These are phyloP conservation scores for Pseudonitzschia multiseries DNA, from an alignment of 108 stramenopile species.

Conservation along the genomic window DNA sequence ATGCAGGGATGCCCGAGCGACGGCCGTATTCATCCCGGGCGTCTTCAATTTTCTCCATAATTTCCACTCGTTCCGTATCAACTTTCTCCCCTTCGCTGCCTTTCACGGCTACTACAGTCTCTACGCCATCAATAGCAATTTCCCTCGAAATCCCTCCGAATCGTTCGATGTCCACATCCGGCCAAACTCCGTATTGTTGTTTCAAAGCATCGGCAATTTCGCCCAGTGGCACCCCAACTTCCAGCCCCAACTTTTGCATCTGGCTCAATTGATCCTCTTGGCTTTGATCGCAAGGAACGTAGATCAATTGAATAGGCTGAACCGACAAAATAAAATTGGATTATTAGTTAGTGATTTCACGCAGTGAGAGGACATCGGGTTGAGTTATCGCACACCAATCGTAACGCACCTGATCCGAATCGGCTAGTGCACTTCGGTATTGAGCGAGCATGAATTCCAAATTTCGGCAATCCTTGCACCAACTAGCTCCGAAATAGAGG, in stretches of 20 bases:
- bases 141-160: conserved; percentile 38
- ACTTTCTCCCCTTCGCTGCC: conserved; percentile 15
- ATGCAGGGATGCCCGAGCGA: conserved; percentile 66
- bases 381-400: background rate
- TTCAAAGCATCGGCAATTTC: conserved; percentile 54
- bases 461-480: conserved; percentile 68
- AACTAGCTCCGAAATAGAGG: conserved; percentile 60
- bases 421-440: conserved; percentile 38
- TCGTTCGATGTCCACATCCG: conserved; percentile 46
- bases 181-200: conserved; percentile 55
- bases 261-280: conserved; percentile 37
- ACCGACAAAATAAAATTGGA: background rate
- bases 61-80: conserved; percentile 1
- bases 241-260: conserved; percentile 30
- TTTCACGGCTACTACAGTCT: conserved; percentile 46
- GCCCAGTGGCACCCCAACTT: conserved; percentile 51
- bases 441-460: conserved; percentile 56
- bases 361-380: background rate
- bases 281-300: conserved; percentile 54
- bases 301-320: conserved; percentile 47
- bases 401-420: conserved; percentile 27
- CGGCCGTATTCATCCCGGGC: conserved; percentile 16
- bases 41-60: background rate
- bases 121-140: conserved; percentile 30
- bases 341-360: background rate